Evolutionary conservation across 768 basidiomycete genomes (phyloP).

Genomic region (Kwoniella sp.): DNA sequence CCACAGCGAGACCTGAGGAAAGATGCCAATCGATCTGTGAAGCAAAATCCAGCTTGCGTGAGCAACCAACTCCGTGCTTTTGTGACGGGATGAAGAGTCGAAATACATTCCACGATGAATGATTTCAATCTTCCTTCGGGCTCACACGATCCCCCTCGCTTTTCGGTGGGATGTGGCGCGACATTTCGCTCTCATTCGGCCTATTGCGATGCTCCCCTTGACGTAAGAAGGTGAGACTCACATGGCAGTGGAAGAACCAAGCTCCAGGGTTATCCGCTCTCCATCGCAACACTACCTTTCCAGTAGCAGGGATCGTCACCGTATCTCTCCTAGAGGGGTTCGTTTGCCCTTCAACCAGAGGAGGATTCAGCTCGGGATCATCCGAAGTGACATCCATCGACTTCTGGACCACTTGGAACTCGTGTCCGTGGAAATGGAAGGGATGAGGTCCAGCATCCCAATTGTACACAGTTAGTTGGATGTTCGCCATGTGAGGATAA

Average conservation of each 20-base stretch:
- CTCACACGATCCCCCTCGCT: no score
- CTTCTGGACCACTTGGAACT: constrained; percentile 76
- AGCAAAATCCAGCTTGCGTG: not conserved
- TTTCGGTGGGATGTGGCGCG: no score
- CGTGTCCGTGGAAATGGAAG: constrained; percentile 87
- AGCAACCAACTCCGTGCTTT: no score
- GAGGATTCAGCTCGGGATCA: constrained; percentile 78
- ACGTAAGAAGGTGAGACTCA: constrained; percentile 20
- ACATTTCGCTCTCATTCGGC: no score
- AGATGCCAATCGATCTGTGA: constrained; percentile 55
- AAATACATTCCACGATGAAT: no score
- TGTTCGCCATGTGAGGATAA: constrained; percentile 70
- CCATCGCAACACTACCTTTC: constrained; percentile 73
- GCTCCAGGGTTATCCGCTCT: constrained; percentile 90
- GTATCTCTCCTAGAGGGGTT: constrained; percentile 94
- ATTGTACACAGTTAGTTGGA: constrained; percentile 68
- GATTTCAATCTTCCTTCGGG: no score
- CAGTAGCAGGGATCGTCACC: constrained; percentile 69
- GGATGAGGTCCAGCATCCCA: constrained; percentile 53
- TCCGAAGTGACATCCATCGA: constrained; percentile 67
- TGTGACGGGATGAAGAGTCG: no score
- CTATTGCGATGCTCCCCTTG: not conserved
- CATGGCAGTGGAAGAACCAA: constrained; percentile 67
- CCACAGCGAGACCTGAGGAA: constrained; percentile 71
- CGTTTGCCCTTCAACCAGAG: constrained; percentile 70